Evolutionary conservation across 2,329 filamentous ascomycete genomes (phyloP).

Genomic region (Microsporum canis): DNA sequence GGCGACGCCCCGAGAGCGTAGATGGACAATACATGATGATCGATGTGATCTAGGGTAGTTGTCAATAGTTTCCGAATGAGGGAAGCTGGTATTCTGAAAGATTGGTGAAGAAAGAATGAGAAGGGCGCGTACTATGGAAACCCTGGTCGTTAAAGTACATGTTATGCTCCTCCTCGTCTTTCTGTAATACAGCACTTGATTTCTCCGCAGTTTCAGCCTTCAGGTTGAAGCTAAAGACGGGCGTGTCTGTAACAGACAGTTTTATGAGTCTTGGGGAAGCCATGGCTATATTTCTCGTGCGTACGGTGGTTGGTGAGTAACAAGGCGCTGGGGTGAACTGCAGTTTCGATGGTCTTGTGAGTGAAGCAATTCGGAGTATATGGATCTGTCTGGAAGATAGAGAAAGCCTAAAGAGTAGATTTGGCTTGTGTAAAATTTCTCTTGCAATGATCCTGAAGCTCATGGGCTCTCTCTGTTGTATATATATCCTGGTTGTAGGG

Average conservation of each 20-base stretch:
- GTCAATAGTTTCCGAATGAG: constrained; percentile 7
- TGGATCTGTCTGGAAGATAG: not conserved
- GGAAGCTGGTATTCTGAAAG: not conserved
- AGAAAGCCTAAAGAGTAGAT: not conserved
- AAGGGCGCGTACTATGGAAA: constrained; percentile 50
- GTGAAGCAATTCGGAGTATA: not conserved
- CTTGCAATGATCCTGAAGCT: not conserved
- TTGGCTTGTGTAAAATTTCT: not conserved
- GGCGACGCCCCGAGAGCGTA: constrained; percentile 62
- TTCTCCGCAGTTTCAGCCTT: constrained; percentile 50
- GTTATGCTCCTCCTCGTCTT: constrained; percentile 61
- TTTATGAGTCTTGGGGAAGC: constrained; percentile 39
- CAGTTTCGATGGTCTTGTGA: not conserved
- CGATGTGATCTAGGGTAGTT: constrained; percentile 53
- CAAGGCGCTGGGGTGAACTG: not conserved
- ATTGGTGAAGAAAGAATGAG: not conserved
- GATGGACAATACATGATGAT: constrained; percentile 63
- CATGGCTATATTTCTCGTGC: constrained; percentile 26
- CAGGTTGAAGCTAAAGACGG: constrained; percentile 38
- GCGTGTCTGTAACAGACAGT: constrained; percentile 34
- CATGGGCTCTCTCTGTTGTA: not conserved
- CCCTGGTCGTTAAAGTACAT: constrained; percentile 66
- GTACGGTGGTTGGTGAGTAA: not conserved
- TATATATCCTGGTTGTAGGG: too few species aligned
- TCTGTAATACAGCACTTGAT: constrained; percentile 58